Base-by-base conservation (phyloP, 805 yeast genomes). In the Ogataea nitratoaversa region DNA sequence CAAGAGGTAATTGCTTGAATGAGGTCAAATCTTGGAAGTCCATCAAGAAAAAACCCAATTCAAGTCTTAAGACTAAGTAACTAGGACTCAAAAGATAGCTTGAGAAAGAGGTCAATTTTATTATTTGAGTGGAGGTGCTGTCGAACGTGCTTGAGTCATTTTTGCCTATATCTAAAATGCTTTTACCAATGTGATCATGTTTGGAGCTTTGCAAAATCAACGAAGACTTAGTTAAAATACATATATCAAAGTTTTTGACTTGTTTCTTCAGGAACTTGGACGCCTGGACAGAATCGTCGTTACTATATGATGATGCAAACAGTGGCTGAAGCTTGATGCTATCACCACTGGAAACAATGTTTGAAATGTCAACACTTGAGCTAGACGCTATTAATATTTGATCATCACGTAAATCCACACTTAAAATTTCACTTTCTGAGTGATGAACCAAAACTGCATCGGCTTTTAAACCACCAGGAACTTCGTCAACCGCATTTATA, bases 171-270 rank as follows among this genome's bases (percentile, higher is more conserved):
- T 14, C 20, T 6, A 16, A 13, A n/a, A 17, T 9, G 19, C n/a
- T n/a, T 18, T 8, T 4, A 20, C 25, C 11, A 30, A 30, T 18
- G 36, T 20, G 14, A 37, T 30, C 9, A 13, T 32, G 37, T 19
- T 43, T 38, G 8, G 38, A 34, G n/a, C 37, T 50, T 34, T 49
- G 57, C 9, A 59, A 40, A n/a, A 47, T 44, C 22, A 59, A 35
- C 1, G 55, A 50, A 13, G 36, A 36, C 2, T 50, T 30, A 7
- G 63, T 54, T 20, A 59, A 40, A 20, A 59, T 48, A 1, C 48
- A 52, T 33, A 57, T 40, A 41, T 53, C 54, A 25, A 44, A 52
- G 19, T 42, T 40, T 4, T 30, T 17, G 17, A n/a, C 25, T 6
- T 29, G 35, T 23, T 37, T 43, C 5, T 33, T 36, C 3, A 53